Evolutionary conservation across 768 basidiomycete species (phyloP), one percentile per base, ranked within the genome.

Genomic region (Kondoa subrosea): DNA sequence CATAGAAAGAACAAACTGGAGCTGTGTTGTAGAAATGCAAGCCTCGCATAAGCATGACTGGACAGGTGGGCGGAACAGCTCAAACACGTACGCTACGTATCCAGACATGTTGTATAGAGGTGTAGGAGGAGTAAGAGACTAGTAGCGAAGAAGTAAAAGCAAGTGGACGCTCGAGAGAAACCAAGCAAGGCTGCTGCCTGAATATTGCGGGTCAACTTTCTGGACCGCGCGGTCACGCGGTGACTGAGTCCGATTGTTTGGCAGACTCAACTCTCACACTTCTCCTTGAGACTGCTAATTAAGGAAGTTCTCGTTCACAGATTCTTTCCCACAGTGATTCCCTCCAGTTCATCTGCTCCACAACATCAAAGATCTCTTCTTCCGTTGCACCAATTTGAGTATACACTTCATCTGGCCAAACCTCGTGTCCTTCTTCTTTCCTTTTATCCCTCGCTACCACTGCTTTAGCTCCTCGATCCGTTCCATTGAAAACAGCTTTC

Each of bases 371-470:
- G 16, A 93, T 76, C 0, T 83, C 82, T 75, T 91, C 89, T 76
- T 92, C 91, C 67, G 87, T 85, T 1, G 89, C 80, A 4, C 87
- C 87, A 74, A 91, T 90, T 68, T 89, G 86, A 73, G 87, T 87
- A 75, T 92, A 92, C 8, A 89, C 91, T 2, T 87, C 88, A 66
- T 91, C 87, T 1, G 87, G 74, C 21, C 88, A 88, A 8, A 91
- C 87, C 74, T 84, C 86, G 71, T 86, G 87, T 73, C 90, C 86
- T 4, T 88, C 89, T 70, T 87, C 89, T 69, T 17, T 27, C 56
- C 63, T 59, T 58, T 65, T 71, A 67, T 72, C 73, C 57, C 67
- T 58, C 31, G 63, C 57, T 3, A 71, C 67, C 70, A 66, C 59
- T 70, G 83, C 73, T 74, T 88, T 87, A 79, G 83, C 57, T 3